Base-by-base conservation (phyloP, 352 stramenopile genomes). In the Thalassiosira hispida region DNA sequence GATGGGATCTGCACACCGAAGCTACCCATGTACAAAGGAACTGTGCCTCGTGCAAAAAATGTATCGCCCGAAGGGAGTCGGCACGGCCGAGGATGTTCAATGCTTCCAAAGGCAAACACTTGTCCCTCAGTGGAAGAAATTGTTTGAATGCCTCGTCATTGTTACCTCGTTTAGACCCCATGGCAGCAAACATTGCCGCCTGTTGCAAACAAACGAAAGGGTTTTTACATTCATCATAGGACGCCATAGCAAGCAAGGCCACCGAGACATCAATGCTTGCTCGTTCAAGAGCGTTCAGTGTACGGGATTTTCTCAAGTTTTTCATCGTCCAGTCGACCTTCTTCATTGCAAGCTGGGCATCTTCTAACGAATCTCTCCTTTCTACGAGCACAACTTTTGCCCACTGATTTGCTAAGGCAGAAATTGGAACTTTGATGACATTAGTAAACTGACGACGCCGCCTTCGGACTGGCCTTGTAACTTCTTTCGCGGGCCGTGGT, bases 121-220 rank as follows among this genome's bases (percentile, higher is more conserved):
- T 66, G 1, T 68, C 35, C 46, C 79, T 67, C 11, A 81, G 25
- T n/a, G 87, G 87, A 46, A 93, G 70, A 51, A 68, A 78, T 67
- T 63, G 61, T 40, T 91, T 87, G 65, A 92, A 94, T 56, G 51
- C 25, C 29, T 83, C 75, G 52, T 92, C 86, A 62, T 80, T 91
- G 40, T 78, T 89, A 9, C 89, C 89, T 35, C 73, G 59, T 82
- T 93, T 94, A 11, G 74, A 68, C 38, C 74, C 84, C 69, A 92
- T 77, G 63, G 73, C 75, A 46, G 89, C 87, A 89, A 91, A 94
- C 25, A 89, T 88, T n/a, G 85, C 84, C 52, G 89, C 89, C 73
- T 94, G 87, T 53, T 91, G 79, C 44, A 94, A 53, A 55, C 85
- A 90, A 60, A 85, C 44, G 55, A 94, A 93, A 35, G 87, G 87